Base-by-base conservation (phyloP, 345 rosid species). In the Gossypium bickii region DNA sequence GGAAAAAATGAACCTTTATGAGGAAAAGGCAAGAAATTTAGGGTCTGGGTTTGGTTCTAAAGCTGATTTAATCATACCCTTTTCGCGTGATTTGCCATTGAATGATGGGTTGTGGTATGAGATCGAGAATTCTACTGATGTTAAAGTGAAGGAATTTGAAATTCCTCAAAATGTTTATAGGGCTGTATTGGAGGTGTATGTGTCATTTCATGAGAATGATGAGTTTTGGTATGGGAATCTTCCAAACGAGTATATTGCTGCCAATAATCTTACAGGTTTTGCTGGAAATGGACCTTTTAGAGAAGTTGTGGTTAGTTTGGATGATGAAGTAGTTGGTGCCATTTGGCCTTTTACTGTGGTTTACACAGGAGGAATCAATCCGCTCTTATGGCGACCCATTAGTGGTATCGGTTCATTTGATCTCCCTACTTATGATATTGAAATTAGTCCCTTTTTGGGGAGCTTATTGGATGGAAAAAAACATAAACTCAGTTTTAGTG, bases 81-180 rank as follows among this genome's bases (percentile, higher is more conserved):
- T 94, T 70, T 94, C 97, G 16, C 80, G 90, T 75, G 84, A 78
- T 69, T 75, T 86, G 58, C 91, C 91, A 0, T 49, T 89, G 82
- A 86, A 85, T 61, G 97, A 90, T 75, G 98, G 98, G 45, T 82
- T 92, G 76, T 94, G 98, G 98, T 94, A 90, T 81, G 86, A 88
- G 51, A 85, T 94, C 44, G 78, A 82, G 86, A 88, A 84, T 73
- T 78, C 85, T 0, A 75, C 78, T 4, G 88, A 86, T 60, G 58
- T 74, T 6, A 69, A 75, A 78, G 71, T 53, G 59, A 88, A 90
- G 83, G 86, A 90, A n/a, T 66, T 94, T 20, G 69, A 59, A 29
- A 82, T 92, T 29, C 97, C 97, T 12, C 84, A 58, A 82, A 94
- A 94, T 83, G 97, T 83, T 17, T 89, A 89, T 74, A 86, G 97